These are phyloP conservation scores for Rheum nobile DNA, from an alignment of 148 eudicot genomes.

Conservation along the genomic window DNA sequence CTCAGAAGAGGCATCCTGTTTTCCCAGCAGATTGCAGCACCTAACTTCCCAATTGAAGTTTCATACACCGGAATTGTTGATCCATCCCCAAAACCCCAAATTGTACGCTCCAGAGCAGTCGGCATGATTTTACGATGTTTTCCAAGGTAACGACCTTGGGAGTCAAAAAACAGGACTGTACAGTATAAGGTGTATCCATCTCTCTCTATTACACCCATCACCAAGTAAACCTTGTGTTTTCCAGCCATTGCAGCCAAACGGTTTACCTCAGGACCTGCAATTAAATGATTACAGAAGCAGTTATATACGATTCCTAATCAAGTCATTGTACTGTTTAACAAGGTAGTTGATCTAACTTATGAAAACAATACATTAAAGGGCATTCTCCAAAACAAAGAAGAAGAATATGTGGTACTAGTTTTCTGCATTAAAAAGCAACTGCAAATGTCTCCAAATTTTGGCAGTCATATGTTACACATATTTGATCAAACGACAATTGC, in stretches of 20 bases:
- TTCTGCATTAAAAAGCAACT: neutral
- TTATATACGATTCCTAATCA: neutral
- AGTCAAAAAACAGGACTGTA: conserved; percentile 69
- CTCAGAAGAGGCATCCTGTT: conserved; percentile 92
- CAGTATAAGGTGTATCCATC: conserved; percentile 91
- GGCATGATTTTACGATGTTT: conserved; percentile 97
- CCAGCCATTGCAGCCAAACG: conserved; percentile 90
- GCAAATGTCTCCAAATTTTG: neutral
- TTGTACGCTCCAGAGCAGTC: conserved; percentile 72
- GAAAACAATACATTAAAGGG: neutral
- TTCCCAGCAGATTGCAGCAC: conserved; percentile 96
- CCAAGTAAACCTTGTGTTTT: conserved; percentile 69
- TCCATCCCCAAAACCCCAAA: conserved; percentile 98
- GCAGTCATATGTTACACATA: neutral
- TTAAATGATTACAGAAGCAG: neutral
- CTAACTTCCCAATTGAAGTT: conserved; percentile 77
- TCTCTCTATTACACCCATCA: conserved; percentile 89
- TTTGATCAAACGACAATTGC: neutral
- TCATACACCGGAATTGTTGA: conserved; percentile 88
- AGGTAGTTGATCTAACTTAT: neutral
- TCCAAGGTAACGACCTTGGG: conserved; percentile 84
- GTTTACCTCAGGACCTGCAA: conserved; percentile 76
- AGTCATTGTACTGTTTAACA: neutral
- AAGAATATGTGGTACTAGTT: neutral
- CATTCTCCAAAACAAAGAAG: neutral